These are phyloP conservation scores for Stephania cephalantha DNA, from an alignment of 164 flowering plant species.

Conservation along the genomic window DNA sequence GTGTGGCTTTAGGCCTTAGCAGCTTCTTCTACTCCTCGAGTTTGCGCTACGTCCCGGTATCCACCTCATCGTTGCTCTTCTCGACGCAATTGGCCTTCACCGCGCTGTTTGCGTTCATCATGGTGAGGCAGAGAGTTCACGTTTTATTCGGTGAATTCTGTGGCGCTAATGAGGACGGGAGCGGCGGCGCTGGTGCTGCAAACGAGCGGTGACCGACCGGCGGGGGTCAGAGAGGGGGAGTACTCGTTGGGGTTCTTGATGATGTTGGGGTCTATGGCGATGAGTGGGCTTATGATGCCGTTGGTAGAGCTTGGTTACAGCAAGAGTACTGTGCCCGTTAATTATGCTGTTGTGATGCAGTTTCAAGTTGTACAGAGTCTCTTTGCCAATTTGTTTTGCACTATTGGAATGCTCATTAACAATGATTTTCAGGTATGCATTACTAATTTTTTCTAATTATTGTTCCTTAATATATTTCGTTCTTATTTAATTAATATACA, in stretches of 20 bases:
- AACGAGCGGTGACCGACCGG: conserved; percentile 17
- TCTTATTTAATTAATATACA: too few relatives aligned
- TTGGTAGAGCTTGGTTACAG: conserved; percentile 20
- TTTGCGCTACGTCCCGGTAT: too few relatives aligned
- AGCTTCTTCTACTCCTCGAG: too few relatives aligned
- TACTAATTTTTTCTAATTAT: neutral
- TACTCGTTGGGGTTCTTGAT: conserved; percentile 22
- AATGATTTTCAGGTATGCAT: conserved; percentile 34
- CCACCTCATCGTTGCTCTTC: conserved; percentile 15
- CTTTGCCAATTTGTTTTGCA: conserved; percentile 24
- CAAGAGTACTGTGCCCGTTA: conserved; percentile 26
- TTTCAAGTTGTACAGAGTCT: conserved; percentile 27
- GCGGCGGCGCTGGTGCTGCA: conserved; percentile 17
- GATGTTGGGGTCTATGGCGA: conserved; percentile 11
- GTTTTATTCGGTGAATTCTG: conserved; percentile 17
- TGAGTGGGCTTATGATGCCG: conserved; percentile 17
- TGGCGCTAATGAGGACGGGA: conserved; percentile 16
- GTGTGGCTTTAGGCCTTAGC: too few relatives aligned
- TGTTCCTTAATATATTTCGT: too few relatives aligned
- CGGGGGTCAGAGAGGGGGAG: conserved; percentile 9
- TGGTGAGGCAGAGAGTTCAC: conserved; percentile 26
- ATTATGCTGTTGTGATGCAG: conserved; percentile 33
- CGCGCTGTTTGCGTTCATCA: conserved; percentile 18
- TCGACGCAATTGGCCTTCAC: conserved; percentile 24
- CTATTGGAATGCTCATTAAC: conserved; percentile 32